phyloP scores from a whole-genome alignment of 208 protist genomes.

The Trypanosoma platydactyli region DNA sequence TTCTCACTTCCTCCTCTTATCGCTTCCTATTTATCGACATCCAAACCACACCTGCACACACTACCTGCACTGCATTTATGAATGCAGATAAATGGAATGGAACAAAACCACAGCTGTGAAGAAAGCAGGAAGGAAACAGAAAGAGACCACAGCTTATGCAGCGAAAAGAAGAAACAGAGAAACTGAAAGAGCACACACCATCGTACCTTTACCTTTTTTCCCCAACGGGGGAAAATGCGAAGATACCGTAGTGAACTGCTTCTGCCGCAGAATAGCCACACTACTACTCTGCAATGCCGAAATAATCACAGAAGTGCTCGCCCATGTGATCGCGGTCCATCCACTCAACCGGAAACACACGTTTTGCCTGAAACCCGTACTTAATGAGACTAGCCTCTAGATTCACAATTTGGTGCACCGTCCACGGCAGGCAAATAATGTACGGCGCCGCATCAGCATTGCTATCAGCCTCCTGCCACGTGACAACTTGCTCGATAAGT shows the following conservation, averaged over 20 bases:
- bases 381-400: conserved; percentile 85
- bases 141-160: conserved; percentile 14
- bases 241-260: too few species aligned
- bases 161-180: conserved; percentile 7
- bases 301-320: conserved; percentile 78
- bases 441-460: conserved; percentile 27
- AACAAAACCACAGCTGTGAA: background rate
- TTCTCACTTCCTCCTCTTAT: background rate
- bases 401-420: conserved; percentile 85
- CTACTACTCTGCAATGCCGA: conserved; percentile 25
- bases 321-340: conserved; percentile 78
- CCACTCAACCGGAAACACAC: conserved; percentile 78
- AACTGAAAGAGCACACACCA: background rate
- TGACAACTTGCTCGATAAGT: conserved; percentile 48
- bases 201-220: too few species aligned
- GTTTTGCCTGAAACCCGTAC: conserved; percentile 70
- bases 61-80: too few species aligned
- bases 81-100: background rate
- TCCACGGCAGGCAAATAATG: conserved; percentile 84
- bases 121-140: background rate
- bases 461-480: conserved; percentile 8
- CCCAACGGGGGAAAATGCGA: too few species aligned
- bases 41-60: too few species aligned
- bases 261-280: background rate
- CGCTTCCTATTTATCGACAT: background rate